Evolutionary conservation across 768 basidiomycete species (phyloP), one percentile per base, ranked within the genome.

Genomic region (Rubroboletus satanas): DNA sequence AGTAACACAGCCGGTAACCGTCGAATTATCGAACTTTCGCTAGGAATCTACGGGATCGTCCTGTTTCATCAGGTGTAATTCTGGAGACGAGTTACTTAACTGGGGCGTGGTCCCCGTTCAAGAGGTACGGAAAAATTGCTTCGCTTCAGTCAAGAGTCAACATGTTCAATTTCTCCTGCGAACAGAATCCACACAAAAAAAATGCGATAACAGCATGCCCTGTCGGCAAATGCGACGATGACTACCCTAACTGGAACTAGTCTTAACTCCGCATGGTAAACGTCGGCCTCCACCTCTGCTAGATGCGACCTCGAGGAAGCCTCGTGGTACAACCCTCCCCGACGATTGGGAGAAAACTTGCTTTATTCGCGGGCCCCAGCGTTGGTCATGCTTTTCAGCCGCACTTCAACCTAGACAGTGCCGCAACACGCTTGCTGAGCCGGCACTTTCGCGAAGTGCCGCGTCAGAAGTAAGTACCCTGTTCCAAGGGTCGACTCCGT

Each of bases 291-390:
- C 15, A 35, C 56, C 53, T 56, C 51, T 57, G 56, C 54, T 41
- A 7, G 41, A 29, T 11, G 42, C 43, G 51, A 49, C 65, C 67
- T 66, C 65, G 53, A 55, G 67, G 67, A 37, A 1, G 17, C 65
- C 67, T 59, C 67, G 51, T 69, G 67, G 36, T 37, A 4, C 48
- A 7, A 5, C 53, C 37, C n/a, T 37, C 39, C 58, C 60, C 56
- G 54, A 58, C 55, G 15, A 33, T 44, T 55, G 59, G 57, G 66
- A 48, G 36, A 53, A 17, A 21, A 48, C 32, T 35, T 64, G 26
- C 60, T 57, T 57, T 37, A 46, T 62, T 62, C 46, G 48, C 48
- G 11, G 35, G 6, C 32, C 14, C 37, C 35, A 35, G 33, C 12
- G 35, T 15, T 28, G 41, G 15, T 32, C 29, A 44, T 26, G 43